Base-by-base conservation (phyloP, 495 filamentous ascomycete genomes). In the Neurospora sublineolata region DNA sequence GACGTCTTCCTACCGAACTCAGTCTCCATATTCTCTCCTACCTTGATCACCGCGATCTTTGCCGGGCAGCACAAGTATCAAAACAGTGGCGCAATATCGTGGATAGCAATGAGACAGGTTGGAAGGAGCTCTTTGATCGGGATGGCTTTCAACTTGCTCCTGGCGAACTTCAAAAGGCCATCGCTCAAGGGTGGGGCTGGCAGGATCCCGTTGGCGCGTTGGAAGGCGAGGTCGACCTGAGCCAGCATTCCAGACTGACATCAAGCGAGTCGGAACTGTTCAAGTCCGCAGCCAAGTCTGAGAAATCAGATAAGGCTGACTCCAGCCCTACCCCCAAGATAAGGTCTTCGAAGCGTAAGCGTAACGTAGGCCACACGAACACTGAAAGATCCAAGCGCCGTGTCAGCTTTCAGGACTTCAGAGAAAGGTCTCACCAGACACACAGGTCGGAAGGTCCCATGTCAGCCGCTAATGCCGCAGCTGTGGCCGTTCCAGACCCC, bases 111-210 rank as follows among this genome's bases (percentile, higher is more conserved):
- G 96, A 99, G 80, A 93, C 90, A 41, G 92, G 92, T 8, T 99
- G 95, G 95, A 97, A 97, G 81, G 92, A 94, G 71, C 84, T 97
- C 1, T 90, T 99, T 72, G 93, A 97, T 71, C 84, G 84, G 12
- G 93, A 97, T 80, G 92, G 92, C 0, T 97, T 91, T 80, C 78
- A 81, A 14, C 83, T 98, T 18, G 90, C 93, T 18, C 87, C 91
- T 3, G 92, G 93, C 14, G 95, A 99, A 77, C 83, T 99, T 20
- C 88, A 94, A 69, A 88, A 89, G 72, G 94, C 95, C 16, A 91
- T 98, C 69, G 87, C 84, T 37, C 91, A 98, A 82, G 95, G 95
- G n/a, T 99, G 95, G 95, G 95, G 94, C n/a, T 99, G 94, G 93
- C 95, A 98, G 78, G 90, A 92, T 79, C 92, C 94, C 3, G 87